These are phyloP conservation scores for Brassica incana DNA, from an alignment of 345 rosid species.

Conservation along the genomic window DNA sequence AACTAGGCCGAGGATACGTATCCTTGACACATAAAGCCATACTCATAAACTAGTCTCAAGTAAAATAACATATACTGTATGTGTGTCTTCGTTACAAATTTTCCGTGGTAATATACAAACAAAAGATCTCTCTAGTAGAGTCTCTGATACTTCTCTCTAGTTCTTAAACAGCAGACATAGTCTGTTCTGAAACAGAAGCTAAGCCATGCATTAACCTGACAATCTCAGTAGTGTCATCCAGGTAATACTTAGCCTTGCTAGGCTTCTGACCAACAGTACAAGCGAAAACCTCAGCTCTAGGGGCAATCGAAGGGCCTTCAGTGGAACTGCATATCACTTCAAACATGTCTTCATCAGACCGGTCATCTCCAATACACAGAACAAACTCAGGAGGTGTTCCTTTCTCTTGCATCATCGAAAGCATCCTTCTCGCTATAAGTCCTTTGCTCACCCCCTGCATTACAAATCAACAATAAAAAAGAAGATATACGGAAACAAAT, in stretches of 20 bases:
- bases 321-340: slow-evolving; percentile 73
- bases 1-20: no score
- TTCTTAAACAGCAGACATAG: slow-evolving; percentile 23
- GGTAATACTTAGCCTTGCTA: slow-evolving; percentile 84
- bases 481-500: slow-evolving; percentile 10
- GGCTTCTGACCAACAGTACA: slow-evolving; percentile 82
- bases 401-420: slow-evolving; percentile 65
- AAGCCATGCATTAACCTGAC: slow-evolving; percentile 83
- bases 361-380: slow-evolving; percentile 84
- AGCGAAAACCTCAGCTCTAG: slow-evolving; percentile 77
- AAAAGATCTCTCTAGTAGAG: slow-evolving; percentile 13
- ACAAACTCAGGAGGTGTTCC: slow-evolving; percentile 67
- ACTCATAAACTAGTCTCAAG: no score
- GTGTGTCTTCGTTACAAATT: slow-evolving; percentile 13
- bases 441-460: slow-evolving; percentile 86
- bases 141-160: slow-evolving; percentile 18
- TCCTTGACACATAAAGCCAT: no score
- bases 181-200: slow-evolving; percentile 68
- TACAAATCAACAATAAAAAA: background rate
- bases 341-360: slow-evolving; percentile 91
- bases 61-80: no score
- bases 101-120: slow-evolving; percentile 20
- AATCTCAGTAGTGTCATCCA: slow-evolving; percentile 76
- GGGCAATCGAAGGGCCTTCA: slow-evolving; percentile 54
- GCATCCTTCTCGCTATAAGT: slow-evolving; percentile 67